Evolutionary conservation across 345 rosid species (phyloP).

Genomic region (Eucalyptus pumila): DNA sequence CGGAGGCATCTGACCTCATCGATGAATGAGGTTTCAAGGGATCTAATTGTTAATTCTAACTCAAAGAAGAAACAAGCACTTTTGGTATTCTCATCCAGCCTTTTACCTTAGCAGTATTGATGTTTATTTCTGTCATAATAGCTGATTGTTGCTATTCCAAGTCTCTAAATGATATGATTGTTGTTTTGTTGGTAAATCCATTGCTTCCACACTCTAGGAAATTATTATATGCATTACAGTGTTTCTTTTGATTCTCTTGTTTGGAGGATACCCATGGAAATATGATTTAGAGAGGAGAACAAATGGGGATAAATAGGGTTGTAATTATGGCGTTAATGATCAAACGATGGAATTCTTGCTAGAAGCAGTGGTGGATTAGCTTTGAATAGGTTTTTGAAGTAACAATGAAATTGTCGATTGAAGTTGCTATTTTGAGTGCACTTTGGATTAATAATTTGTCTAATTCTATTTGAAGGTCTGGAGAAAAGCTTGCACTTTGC

Average conservation of each 20-base stretch:
- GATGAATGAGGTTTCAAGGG: conserved; percentile 95
- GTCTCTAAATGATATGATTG: not conserved
- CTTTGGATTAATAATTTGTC: not conserved
- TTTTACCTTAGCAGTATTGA: not conserved
- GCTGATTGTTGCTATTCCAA: not conserved
- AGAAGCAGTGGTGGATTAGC: not conserved
- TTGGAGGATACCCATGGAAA: not conserved
- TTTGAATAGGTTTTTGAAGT: not conserved
- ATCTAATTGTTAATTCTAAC: conserved; percentile 85
- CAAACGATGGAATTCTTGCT: not conserved
- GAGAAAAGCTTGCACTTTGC: not conserved
- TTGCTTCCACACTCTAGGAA: not conserved
- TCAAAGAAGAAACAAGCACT: conserved; percentile 94
- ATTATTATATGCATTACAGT: not conserved
- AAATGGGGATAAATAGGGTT: not conserved
- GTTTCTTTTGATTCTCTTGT: not conserved
- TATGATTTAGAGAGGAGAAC: not conserved
- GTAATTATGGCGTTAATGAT: not conserved
- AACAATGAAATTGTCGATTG: not conserved
- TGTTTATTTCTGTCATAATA: not conserved
- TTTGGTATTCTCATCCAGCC: conserved; percentile 34
- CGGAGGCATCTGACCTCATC: conserved; percentile 87
- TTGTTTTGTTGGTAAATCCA: not conserved
- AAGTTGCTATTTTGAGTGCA: not conserved
- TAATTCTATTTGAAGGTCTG: not conserved